Base-by-base conservation (phyloP, 345 rosid species). In the Lumnitzera racemosa region DNA sequence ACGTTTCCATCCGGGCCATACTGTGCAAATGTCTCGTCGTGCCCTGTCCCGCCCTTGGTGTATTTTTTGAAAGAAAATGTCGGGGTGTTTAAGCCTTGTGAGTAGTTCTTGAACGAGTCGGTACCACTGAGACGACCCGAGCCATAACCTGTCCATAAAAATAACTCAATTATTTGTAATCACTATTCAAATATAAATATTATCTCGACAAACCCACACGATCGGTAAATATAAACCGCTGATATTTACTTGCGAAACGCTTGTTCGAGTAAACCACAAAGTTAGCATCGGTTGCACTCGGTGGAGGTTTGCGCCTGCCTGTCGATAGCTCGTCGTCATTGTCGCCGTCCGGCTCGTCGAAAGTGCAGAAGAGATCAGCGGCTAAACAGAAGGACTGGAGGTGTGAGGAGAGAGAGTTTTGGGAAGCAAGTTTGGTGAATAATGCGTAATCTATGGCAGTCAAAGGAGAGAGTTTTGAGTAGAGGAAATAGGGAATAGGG, bases 401-500 rank as follows among this genome's bases (percentile, higher is more conserved):
- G 48, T 85, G 80, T 0, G 76, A 60, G 56, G 89, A 73, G 49
- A 85, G 80, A 3, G 78, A 53, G 55, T 73, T 73, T 1, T 66
- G 67, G 49, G 65, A 17, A 51, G 89, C 84, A 47, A 88, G 76
- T 25, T 59, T 74, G 49, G 81, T 55, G 66, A 82, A 84, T 3
- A 61, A 56, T 43, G 83, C 84, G 12, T 69, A 62, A 24, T 83
- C 77, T 5, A 85, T 62, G 46, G 83, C 74, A 3, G 62, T 72
- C 46, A 90, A 12, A 1, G 95, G 99, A 1, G 99, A 94, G 1
- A 83, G 89, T 58, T 88, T 94, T 14, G 95, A 86, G 74, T 86
- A 68, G 55, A 94, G 74, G 65, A 90, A 86, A 11, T 61, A 24
- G 4, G 96, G 81, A 51, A 73, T 76, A 0, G 84, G 76, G 14